phyloP scores from a whole-genome alignment of 2,329 filamentous ascomycete species.

The Aspergillus viridinutans region DNA sequence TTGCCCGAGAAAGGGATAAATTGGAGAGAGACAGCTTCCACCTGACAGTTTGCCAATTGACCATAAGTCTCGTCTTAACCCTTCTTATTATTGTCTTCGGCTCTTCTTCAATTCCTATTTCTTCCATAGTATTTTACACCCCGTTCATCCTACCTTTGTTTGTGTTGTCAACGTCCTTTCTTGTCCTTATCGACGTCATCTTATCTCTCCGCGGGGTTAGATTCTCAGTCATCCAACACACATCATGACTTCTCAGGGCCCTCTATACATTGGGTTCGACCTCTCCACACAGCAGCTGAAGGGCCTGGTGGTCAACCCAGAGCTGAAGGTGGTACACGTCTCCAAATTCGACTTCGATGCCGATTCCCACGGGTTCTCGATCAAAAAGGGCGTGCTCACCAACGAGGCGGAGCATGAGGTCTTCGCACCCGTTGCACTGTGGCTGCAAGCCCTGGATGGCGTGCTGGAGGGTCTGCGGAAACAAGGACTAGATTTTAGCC shows the following conservation, averaged over 20 bases:
- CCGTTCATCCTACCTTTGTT: neutral
- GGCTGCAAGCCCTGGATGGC: constrained; percentile 86
- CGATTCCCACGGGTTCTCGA: constrained; percentile 72
- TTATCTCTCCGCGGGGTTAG: neutral
- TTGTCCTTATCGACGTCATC: constrained; percentile 4
- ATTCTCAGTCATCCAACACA: constrained; percentile 1
- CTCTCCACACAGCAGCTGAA: constrained; percentile 96
- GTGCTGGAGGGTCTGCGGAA: constrained; percentile 70
- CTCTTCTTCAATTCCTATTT: neutral
- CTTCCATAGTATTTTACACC: neutral
- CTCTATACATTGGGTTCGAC: constrained; percentile 88
- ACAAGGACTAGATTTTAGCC: constrained; percentile 66
- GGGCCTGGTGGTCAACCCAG: constrained; percentile 79
- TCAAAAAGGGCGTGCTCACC: constrained; percentile 81
- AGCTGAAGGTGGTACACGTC: constrained; percentile 74
- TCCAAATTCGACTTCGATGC: constrained; percentile 94
- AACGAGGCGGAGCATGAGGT: constrained; percentile 83
- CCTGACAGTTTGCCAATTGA: neutral
- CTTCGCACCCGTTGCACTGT: constrained; percentile 88
- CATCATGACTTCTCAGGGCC: constrained; percentile 44
- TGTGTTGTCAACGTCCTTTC: neutral
- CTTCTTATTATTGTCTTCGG: neutral
- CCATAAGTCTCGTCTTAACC: neutral
- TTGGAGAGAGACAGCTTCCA: neutral
- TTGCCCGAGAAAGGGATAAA: neutral